Base-by-base conservation (phyloP, 2,329 filamentous ascomycete genomes). In the Pseudopithomyces maydicus region DNA sequence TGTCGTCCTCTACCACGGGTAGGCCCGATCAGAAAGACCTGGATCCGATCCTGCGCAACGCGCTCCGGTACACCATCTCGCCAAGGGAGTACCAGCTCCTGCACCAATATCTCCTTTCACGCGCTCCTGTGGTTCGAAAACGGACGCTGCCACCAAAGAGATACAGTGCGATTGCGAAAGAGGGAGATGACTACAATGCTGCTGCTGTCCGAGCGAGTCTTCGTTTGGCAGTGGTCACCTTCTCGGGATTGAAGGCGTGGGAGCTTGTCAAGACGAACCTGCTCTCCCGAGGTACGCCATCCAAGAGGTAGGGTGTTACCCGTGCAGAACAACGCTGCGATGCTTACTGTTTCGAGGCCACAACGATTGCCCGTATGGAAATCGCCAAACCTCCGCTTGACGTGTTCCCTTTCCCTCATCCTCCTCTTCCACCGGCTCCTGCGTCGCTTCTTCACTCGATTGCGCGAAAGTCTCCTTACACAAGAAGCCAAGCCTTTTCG, bases 401-500 rank as follows among this genome's bases (percentile, higher is more conserved):
- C 92, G 0, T 81, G 93, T 8, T 95, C 92, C 0, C 83, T 97
- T 14, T 93, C 92, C 15, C 85, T 90, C 2, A 92, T 97, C 61
- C 84, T 98, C 19, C 86, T 98, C 42, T 86, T 96, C 59, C 95
- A 99, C 74, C 88, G 95, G 29, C 82, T 97, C 1, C 86, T 98
- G 23, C 92, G 94, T 78, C 91, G 94, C 57, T 97, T 98, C 81
- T 90, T 98, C 67, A 85, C 85, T 23, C 86, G 91, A 26, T 80
- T 98, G 42, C 88, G 94, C 46, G 82, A 85, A 1, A 91, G 92
- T 62, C 82, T 99, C 3, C 86, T 96, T 41, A 88, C 90, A 35
- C 85, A 91, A n/a, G 85, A 91, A 55, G 92, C 93, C 1, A 84
- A 85, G 53, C 89, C 91, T 0, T 97, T 98, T 77, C 85, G 92